These are phyloP conservation scores for Lipomyces oligophaga DNA, from an alignment of 805 yeast species.

Conservation along the genomic window DNA sequence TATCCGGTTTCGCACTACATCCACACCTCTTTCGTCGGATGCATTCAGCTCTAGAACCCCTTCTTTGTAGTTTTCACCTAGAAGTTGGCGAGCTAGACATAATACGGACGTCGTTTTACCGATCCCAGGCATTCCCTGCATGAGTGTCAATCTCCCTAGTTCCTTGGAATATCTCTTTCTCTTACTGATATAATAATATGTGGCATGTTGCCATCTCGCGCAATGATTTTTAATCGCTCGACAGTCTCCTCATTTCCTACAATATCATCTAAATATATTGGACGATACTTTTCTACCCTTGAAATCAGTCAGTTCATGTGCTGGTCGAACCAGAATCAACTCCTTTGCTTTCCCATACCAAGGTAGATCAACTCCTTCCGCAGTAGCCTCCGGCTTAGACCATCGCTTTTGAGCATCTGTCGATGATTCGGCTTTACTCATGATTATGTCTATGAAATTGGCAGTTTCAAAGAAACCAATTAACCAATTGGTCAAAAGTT, in stretches of 20 bases:
- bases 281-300: conserved; percentile 96
- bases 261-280: conserved; percentile 69
- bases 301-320: too few relatives aligned
- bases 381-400: too few relatives aligned
- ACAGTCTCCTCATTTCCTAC: conserved; percentile 93
- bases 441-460: too few relatives aligned
- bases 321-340: too few relatives aligned
- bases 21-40: conserved; percentile 92
- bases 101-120: conserved; percentile 94
- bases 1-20: conserved; percentile 88
- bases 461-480: too few relatives aligned
- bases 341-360: too few relatives aligned
- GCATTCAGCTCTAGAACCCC: conserved; percentile 94
- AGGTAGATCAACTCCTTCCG: too few relatives aligned
- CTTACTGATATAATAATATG: conserved; percentile 78
- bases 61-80: conserved; percentile 64
- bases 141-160: background rate
- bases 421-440: too few relatives aligned
- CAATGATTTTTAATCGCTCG: conserved; percentile 76
- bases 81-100: conserved; percentile 78
- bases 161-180: background rate
- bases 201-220: conserved; percentile 93
- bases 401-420: too few relatives aligned
- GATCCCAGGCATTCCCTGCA: conserved; percentile 82
- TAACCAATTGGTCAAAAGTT: too few relatives aligned